Evolutionary conservation across 306 rosid species (phyloP), one percentile per base, ranked within the genome.

Genomic region (Begonia peltatifolia): DNA sequence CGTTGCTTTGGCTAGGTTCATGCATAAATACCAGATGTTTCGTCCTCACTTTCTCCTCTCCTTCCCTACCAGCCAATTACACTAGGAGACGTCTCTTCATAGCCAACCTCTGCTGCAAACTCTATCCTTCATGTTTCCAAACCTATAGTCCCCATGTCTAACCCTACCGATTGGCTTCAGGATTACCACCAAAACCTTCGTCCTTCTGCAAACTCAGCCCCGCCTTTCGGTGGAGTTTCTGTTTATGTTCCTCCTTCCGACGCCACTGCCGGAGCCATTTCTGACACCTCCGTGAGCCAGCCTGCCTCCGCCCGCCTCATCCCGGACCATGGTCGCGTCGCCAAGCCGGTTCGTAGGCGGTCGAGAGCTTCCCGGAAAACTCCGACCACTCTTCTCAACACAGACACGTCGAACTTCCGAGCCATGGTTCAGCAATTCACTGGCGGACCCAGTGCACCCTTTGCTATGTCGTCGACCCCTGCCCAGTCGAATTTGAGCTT

Each of bases 361-460:
- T 69, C 87, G 4, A 73, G 96, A 62, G 84, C 89, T 47, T 87
- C 94, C 3, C 65, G 89, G 48, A 56, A 88, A 51, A 83, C 94
- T 2, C 96, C 96, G 2, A 87, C 96, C 11, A 87, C 96, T 41
- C 30, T 83, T 10, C 94, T 87, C 52, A 87, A 74, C 79, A 87
- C 96, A 0, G 96, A 87, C 76, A 71, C 96, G 9, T 23, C 94
- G 0, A 87, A 87, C 46, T 87, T 87, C 56, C 76, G 96, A 3
- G 94, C 96, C 70, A 83, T 87, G 96, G 96, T 87, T 46, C 96
- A 87, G 41, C 94, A 83, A 43, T 87, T 87, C 94, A 87, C 96
- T 2, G 96, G 96, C 0, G 85, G 93, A 1, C 85, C 93, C 6
- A 60, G 49, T 7, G 84, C 83, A 42, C 81, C 87, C 16, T 79